Evolutionary conservation across 805 yeast genomes (phyloP).

Genomic region (Suhomyces pyralidae): DNA sequence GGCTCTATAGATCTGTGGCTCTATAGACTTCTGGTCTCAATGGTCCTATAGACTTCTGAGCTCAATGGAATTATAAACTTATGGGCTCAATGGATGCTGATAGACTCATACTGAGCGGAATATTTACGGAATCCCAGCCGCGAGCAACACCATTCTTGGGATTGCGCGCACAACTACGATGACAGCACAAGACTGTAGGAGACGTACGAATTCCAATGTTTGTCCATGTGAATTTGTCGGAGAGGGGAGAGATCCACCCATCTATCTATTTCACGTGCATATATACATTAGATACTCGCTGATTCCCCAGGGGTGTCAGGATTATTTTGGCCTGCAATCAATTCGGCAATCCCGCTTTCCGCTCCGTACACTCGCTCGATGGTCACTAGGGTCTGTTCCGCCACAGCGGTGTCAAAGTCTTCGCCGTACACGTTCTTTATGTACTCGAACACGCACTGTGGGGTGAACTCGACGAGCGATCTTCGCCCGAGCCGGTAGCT

Average conservation of each 20-base stretch:
- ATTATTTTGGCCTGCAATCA: not conserved
- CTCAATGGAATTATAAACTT: no score
- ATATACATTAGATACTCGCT: not conserved
- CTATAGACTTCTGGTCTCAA: no score
- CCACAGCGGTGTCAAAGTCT: constrained; percentile 18
- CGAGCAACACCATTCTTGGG: not conserved
- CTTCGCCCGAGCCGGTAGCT: constrained; percentile 33
- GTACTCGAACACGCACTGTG: constrained; percentile 24
- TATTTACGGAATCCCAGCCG: not conserved
- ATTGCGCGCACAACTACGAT: not conserved
- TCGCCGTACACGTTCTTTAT: constrained; percentile 24
- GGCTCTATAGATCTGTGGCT: no score
- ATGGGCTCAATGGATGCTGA: no score
- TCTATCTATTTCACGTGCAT: not conserved
- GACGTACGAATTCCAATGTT: no score
- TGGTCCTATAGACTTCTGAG: no score
- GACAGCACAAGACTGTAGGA: not conserved
- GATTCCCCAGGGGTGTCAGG: not conserved
- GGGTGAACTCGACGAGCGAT: constrained; percentile 30
- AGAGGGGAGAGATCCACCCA: not conserved
- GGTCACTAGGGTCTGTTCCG: constrained; percentile 18
- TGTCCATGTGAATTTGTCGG: not conserved
- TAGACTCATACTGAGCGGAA: no score
- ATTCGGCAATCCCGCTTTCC: not conserved
- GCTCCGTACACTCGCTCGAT: constrained; percentile 24